Evolutionary conservation across 805 yeast species (phyloP).

Genomic region (Nakazawaea molendinolei): DNA sequence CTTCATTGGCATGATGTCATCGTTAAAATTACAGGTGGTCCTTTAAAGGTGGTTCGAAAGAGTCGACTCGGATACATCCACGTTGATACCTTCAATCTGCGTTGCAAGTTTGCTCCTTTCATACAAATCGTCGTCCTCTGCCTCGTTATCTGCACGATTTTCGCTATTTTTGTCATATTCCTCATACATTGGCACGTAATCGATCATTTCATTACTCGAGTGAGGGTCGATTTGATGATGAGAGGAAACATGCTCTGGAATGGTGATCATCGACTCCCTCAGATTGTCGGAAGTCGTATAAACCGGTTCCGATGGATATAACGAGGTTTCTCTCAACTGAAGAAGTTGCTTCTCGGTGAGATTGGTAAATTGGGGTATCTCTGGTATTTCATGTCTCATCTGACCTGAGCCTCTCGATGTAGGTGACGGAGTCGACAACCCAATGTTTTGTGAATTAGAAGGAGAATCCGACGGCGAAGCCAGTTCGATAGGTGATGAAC

Average conservation of each 20-base stretch:
- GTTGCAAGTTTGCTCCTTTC: constrained; percentile 1
- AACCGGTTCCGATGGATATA: constrained; percentile 64
- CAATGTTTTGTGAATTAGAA: constrained; percentile 1
- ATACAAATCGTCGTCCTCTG: constrained; percentile 6
- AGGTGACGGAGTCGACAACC: constrained; percentile 1
- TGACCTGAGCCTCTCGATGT: not conserved
- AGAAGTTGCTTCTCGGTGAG: constrained; percentile 54
- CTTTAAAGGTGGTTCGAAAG: too few species aligned
- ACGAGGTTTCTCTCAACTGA: constrained; percentile 46
- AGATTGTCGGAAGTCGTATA: not conserved
- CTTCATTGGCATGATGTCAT: too few species aligned
- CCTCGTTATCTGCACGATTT: not conserved
- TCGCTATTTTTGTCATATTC: not conserved
- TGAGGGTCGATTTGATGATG: not conserved
- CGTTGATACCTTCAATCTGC: constrained; percentile 5
- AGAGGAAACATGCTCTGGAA: too few species aligned
- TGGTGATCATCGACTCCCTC: too few species aligned
- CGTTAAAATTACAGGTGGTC: too few species aligned
- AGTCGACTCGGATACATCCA: too few species aligned
- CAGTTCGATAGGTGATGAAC: constrained; percentile 10
- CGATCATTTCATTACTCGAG: constrained; percentile 2
- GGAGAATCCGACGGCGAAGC: not conserved
- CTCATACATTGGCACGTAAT: constrained; percentile 11
- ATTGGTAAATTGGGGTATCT: constrained; percentile 13
- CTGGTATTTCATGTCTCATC: constrained; percentile 7